phyloP scores from a whole-genome alignment of 2,329 filamentous ascomycete genomes.

The Sporothrix luriei region DNA sequence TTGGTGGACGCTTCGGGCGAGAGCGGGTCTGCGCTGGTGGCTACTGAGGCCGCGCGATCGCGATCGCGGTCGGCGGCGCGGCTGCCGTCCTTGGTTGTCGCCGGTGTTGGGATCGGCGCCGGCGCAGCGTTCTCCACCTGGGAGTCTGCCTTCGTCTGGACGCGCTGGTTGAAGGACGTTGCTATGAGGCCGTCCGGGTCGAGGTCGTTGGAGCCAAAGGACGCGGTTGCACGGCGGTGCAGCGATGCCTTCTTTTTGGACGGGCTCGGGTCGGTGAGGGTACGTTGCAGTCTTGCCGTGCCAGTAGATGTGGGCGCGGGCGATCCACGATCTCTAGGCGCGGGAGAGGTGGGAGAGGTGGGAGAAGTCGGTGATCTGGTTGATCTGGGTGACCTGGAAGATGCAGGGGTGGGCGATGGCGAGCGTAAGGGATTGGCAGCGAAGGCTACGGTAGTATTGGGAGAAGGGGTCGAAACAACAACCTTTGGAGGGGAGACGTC shows the following conservation, averaged over 20 bases:
- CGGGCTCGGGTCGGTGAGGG: conserved; percentile 40
- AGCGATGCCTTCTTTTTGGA: conserved; percentile 41
- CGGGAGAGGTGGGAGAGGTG: not conserved
- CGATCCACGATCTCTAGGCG: conserved; percentile 8
- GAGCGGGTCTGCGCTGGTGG: conserved; percentile 34
- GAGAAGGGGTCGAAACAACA: conserved; percentile 24
- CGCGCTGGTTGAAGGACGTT: conserved; percentile 43
- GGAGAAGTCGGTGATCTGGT: not conserved
- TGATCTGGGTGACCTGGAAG: not conserved
- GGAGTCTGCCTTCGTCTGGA: conserved; percentile 35
- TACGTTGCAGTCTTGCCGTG: conserved; percentile 37
- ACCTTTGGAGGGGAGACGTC: conserved; percentile 39
- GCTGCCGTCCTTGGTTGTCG: not conserved
- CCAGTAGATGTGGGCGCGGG: conserved; percentile 18
- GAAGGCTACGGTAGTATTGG: conserved; percentile 33
- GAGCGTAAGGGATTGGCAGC: not conserved
- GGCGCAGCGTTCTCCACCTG: conserved; percentile 21
- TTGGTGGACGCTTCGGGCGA: conserved; percentile 41
- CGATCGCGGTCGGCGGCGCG: no score
- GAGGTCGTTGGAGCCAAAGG: conserved; percentile 45
- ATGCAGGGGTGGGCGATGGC: conserved; percentile 24
- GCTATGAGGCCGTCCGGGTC: conserved; percentile 41
- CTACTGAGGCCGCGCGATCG: conserved; percentile 24
- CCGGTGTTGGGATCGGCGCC: not conserved
- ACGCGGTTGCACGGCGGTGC: conserved; percentile 47